Base-by-base conservation (phyloP, 1,284 basidiomycete genomes). In the Amylostereum areolatum region DNA sequence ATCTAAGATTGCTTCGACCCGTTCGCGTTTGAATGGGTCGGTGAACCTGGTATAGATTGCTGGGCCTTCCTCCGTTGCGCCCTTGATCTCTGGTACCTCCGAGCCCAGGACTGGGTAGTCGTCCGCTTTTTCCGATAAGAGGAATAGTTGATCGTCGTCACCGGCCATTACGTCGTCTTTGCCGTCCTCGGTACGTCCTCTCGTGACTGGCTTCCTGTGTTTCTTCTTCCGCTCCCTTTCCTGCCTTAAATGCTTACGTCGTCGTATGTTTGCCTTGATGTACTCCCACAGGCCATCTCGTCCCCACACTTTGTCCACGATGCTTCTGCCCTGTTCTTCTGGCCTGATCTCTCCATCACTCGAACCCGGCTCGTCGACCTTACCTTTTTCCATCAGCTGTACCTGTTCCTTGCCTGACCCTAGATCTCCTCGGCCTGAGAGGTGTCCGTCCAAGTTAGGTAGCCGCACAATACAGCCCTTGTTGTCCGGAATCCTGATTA, bases 1-100 rank as follows among this genome's bases (percentile, higher is more conserved):
- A 12, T 39, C 27, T n/a, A 63, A 9, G 0, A 67, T 54, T 24
- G 50, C 50, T 4, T 47, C 45, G 0, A 66, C 59, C 1, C 58
- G 48, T 32, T 54, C 58, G 3, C 35, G 30, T 27, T 59, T 57
- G 50, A 61, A 59, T 1, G 64, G 62, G 11, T 61, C 54, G 0
- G 47, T 53, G 5, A 6, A 25, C 27, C 37, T 12, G 6, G 37
- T 39, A n/a, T 39, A 25, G 6, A 39, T 25, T n/a, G 34, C 34
- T 8, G 8, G 8, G 34, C 34, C 8, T 35, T 8, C 34, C 9
- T 35, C 34, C 34, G n/a, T n/a, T 8, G n/a, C 34, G 9, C n/a
- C 34, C 34, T 35, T n/a, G 8, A 35, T 35, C 34, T n/a, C 9
- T 8, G 34, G 34, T 35, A n/a, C 34, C 8, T 35, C 34, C 37